Base-by-base conservation (phyloP, 1,284 basidiomycete genomes). In the Melanopsichium pennsylvanicum region DNA sequence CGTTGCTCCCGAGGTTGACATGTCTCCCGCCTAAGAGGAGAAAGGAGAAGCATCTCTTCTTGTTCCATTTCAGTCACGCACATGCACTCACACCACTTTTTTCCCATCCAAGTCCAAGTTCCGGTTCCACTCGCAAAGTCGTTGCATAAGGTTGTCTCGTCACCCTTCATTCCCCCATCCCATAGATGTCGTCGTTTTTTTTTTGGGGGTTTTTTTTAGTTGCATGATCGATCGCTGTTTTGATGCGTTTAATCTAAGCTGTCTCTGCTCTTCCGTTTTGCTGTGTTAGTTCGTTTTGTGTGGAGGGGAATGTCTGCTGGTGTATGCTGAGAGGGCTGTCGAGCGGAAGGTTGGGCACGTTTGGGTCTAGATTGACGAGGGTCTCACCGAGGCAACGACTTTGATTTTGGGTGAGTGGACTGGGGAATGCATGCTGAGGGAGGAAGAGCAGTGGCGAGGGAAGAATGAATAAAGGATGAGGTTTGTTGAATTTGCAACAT, bases 11-110 rank as follows among this genome's bases (percentile, higher is more conserved):
- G 66, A 69, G 18, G 52, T 63, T 12, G 60, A 63, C 26, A 69
- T 69, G 66, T 50, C 55, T 6, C 44, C 66, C 39, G 59, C 50
- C 15, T 63, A 31, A n/a, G n/a, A n/a, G n/a, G n/a, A n/a, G n/a
- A n/a, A 52, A 23, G 9, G 18, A 10, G 31, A 18, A 10, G n/a
- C 1, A n/a, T 12, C 29, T 45, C 18, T 33, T 25, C 12, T n/a
- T 36, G 18, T 32, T 38, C n/a, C 27, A 21, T 11, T 21, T 32
- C 5, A 32, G 4, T 22, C 13, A 29, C 37, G 22, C 40, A 21
- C 21, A 23, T 18, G 3, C 23, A 25, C 23, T 23, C 45, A 40
- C 46, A 41, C 46, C 31, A 33, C 35, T 38, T 32, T 32, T 38
- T 15, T 37, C n/a, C 4, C 25, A 3, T 22, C 3, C 4, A 7